Evolutionary conservation across 495 filamentous ascomycete genomes (phyloP), one percentile per base, ranked within the genome.

Genomic region (Glarea lozoyensis): DNA sequence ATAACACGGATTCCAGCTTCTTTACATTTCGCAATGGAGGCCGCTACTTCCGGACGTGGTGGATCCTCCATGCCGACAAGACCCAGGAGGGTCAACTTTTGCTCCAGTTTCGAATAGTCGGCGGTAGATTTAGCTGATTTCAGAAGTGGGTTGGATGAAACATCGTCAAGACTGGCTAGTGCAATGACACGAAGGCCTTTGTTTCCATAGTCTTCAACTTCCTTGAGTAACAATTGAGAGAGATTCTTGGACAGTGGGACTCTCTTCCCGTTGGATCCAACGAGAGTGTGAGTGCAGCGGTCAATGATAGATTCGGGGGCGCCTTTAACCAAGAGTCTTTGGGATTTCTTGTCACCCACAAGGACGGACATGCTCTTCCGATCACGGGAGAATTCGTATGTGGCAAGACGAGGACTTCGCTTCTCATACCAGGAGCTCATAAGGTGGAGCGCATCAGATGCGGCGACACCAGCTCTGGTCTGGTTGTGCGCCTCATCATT

Each of bases 311-410:
- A 83, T 62, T 99, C 93, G 10, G 93, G 93, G 10, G 93, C 93
- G 48, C 93, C 93, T 64, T 99, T 99, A 46, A 97, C 92, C 18
- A 99, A 76, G 11, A 99, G 80, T 57, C 81, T 84, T 60, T 90
- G 74, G 24, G 78, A 60, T 31, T 68, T 69, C 35, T 70, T 76
- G 33, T 73, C 66, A 40, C 82, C 79, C 36, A 92, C 83, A 13
- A 96, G 75, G 21, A 97, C 93, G 19, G 93, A 99, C 93, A 99
- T 99, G 59, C 93, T 97, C 73, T 99, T 99, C 16, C 93, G 76
- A 60, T 97, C 93, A 56, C 93, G 81, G 4, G 93, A 97, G 64
- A 99, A 99, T 59, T 99, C 93, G 49, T 89, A 99, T 11, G 87
- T 94, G 1, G 89, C 80, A 43, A 94, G 72, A 41, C 81, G 76